Percentiles rank a stretch among this genome's conserved stretches.
These are phyloP conservation scores for Scedosporium dehoogii DNA, from an alignment of 2,329 filamentous ascomycete genomes.

Conservation along the genomic window DNA sequence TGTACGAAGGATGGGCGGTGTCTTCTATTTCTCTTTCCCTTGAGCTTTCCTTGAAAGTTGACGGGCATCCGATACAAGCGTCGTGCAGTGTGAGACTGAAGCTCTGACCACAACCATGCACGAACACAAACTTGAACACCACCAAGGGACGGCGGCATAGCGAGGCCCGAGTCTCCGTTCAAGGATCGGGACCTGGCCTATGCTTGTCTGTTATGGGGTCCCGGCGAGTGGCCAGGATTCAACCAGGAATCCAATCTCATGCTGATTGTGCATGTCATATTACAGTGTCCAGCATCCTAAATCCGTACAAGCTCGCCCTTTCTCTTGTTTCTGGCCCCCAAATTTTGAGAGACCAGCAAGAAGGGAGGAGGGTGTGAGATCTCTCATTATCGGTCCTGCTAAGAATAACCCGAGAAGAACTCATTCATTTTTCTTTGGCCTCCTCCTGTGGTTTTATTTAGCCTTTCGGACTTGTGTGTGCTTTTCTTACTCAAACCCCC, in stretches of 20 bases:
- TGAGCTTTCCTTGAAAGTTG: too few relatives aligned
- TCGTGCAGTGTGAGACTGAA: neutral
- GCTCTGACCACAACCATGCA: neutral
- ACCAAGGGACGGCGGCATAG: neutral
- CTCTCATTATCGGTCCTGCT: too few relatives aligned
- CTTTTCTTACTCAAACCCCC: too few relatives aligned
- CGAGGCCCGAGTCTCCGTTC: neutral
- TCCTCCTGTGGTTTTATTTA: too few relatives aligned
- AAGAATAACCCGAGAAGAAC: too few relatives aligned
- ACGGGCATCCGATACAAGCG: too few relatives aligned
- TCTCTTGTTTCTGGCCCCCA: neutral
- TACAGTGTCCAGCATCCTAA: neutral
- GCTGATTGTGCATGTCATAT: neutral
- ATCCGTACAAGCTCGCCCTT: neutral
- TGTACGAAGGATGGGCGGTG: too few relatives aligned
- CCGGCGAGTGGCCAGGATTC: neutral
- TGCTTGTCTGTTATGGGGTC: neutral
- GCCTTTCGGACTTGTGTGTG: too few relatives aligned
- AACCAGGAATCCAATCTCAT: neutral
- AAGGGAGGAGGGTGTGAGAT: neutral
- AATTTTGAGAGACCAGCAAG: neutral
- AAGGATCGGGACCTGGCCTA: neutral
- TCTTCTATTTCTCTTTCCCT: too few relatives aligned
- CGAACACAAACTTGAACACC: neutral
- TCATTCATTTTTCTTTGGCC: too few relatives aligned